phyloP scores from a whole-genome alignment of 192 early-diverging fungal genomes.

The Mortierella antarctica region DNA sequence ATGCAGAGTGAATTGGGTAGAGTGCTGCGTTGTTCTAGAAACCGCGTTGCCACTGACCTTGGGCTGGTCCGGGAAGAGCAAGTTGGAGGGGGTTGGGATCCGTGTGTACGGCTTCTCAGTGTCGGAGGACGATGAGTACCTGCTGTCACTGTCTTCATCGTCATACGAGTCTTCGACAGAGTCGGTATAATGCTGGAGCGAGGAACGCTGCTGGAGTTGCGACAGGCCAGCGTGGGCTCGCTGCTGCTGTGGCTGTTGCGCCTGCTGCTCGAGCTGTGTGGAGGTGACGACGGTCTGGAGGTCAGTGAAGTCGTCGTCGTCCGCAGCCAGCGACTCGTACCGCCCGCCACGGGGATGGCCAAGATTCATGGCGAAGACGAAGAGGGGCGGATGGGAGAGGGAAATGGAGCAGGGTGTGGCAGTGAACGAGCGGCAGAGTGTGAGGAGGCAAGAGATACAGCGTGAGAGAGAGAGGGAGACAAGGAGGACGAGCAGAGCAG shows the following conservation, averaged over 20 bases:
- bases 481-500: not conserved
- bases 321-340: conserved; percentile 31
- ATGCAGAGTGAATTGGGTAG: not conserved
- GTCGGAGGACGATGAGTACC: conserved; percentile 19
- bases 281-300: conserved; percentile 38
- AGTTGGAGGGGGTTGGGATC: not conserved
- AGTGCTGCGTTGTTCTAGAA: too few species aligned
- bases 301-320: conserved; percentile 38
- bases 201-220: conserved; percentile 12
- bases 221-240: not conserved
- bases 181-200: not conserved
- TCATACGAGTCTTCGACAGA: conserved; percentile 13
- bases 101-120: conserved; percentile 14
- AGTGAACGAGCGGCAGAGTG: not conserved
- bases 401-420: not conserved
- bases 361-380: conserved; percentile 4
- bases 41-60: conserved; percentile 5
- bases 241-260: not conserved
- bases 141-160: conserved; percentile 17
- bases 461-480: not conserved
- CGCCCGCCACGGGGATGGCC: conserved; percentile 15
- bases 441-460: not conserved
- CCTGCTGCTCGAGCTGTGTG: conserved; percentile 7
- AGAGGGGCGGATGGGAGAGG: not conserved
- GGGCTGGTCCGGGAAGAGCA: conserved; percentile 20